These are phyloP conservation scores for Cyclocybe cylindracea DNA, from an alignment of 768 basidiomycete genomes.

Conservation along the genomic window DNA sequence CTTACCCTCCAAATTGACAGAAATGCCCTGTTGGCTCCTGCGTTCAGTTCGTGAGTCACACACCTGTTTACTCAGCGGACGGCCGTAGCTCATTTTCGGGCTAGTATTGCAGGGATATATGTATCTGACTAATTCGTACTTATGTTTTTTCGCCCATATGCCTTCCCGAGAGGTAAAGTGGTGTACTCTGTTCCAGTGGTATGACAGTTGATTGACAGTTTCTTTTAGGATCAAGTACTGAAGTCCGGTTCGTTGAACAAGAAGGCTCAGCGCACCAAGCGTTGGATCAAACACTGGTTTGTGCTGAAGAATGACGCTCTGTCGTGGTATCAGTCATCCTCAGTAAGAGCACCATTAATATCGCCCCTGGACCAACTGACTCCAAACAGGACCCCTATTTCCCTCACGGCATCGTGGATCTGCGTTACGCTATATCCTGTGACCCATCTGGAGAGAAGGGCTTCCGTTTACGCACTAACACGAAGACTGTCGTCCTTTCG, in stretches of 20 bases:
- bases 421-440: constrained; percentile 91
- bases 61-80: not conserved
- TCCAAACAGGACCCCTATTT: constrained; percentile 89
- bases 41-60: constrained; percentile 78
- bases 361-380: not conserved
- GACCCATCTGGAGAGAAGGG: constrained; percentile 78
- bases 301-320: constrained; percentile 93
- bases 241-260: constrained; percentile 92
- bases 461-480: constrained; percentile 82
- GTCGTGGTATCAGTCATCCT: constrained; percentile 95
- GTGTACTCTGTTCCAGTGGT: not conserved
- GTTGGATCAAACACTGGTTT: constrained; percentile 97
- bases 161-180: constrained; percentile 77
- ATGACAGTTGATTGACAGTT: constrained; percentile 5
- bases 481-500: constrained; percentile 68
- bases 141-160: constrained; percentile 98
- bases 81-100: not conserved
- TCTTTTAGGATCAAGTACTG: constrained; percentile 77
- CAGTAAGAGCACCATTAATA: constrained; percentile 47
- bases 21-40: constrained; percentile 94
- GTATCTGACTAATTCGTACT: constrained; percentile 89
- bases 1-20: constrained; percentile 34
- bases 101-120: constrained; percentile 95
- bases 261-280: constrained; percentile 84
- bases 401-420: constrained; percentile 92